These are phyloP conservation scores for Xanthoparmelia taractica DNA, from an alignment of 495 filamentous ascomycete genomes.

Conservation along the genomic window DNA sequence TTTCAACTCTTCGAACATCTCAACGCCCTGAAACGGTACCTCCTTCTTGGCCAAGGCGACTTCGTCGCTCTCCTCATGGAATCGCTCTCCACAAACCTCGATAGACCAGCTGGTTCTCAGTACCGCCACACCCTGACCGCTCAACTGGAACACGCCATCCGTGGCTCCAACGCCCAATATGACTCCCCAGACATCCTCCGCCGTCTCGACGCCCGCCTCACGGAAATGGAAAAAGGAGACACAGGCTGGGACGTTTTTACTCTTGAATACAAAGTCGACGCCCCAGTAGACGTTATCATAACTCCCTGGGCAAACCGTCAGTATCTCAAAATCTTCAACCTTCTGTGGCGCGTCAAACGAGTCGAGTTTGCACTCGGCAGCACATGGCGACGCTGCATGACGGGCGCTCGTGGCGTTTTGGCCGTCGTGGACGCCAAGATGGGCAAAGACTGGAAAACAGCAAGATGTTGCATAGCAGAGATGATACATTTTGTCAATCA, in stretches of 20 bases:
- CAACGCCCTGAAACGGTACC: conserved; percentile 85
- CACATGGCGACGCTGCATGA: conserved; percentile 95
- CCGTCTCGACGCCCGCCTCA: conserved; percentile 89
- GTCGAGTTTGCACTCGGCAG: conserved; percentile 89
- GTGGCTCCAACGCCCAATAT: conserved; percentile 93
- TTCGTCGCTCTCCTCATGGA: conserved; percentile 98
- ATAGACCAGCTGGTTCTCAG: conserved; percentile 89
- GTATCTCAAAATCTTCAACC: conserved; percentile 99
- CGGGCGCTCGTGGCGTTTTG: conserved; percentile 86
- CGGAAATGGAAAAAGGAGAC: conserved; percentile 89
- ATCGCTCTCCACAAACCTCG: conserved; percentile 81
- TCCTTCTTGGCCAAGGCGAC: conserved; percentile 90
- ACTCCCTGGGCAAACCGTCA: conserved; percentile 90
- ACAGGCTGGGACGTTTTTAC: conserved; percentile 99
- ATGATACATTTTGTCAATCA: conserved; percentile 99
- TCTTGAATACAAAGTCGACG: conserved; percentile 96
- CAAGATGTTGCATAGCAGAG: conserved; percentile 80
- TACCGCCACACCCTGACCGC: conserved; percentile 94
- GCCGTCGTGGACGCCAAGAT: conserved; percentile 68
- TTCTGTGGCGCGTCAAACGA: conserved; percentile 96
- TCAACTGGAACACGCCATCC: conserved; percentile 94
- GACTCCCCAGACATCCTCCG: conserved; percentile 89
- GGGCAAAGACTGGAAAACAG: conserved; percentile 79
- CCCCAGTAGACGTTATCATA: conserved; percentile 94
- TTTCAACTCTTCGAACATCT: conserved; percentile 93